A percentile compares a stretch with the other conserved stretches of the same genome.
These are phyloP conservation scores for Puccinia novopanici DNA, from an alignment of 1,284 basidiomycete species.

Conservation along the genomic window DNA sequence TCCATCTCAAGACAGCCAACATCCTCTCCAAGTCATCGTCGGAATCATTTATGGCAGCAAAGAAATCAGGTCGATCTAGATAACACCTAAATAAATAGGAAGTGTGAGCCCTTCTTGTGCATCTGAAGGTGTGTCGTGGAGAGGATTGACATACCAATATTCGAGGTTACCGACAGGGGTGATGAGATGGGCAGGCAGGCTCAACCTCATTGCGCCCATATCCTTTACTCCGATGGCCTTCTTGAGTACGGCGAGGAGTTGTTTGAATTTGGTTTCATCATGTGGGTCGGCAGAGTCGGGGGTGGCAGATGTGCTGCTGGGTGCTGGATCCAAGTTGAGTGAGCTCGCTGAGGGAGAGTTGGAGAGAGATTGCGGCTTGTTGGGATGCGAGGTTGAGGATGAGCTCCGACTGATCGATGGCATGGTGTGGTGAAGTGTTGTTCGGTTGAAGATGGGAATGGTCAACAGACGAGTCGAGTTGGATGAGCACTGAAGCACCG, in stretches of 20 bases:
- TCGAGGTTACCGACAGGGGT: constrained; percentile 44
- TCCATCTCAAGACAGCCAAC: constrained; percentile 47
- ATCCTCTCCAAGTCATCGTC: constrained; percentile 43
- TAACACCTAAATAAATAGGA: no score
- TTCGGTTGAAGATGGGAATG: no score
- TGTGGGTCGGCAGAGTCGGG: constrained; percentile 8
- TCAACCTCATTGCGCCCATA: constrained; percentile 40
- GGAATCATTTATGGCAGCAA: constrained; percentile 39
- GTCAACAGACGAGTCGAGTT: neutral
- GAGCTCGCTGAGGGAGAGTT: neutral
- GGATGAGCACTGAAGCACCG: no score
- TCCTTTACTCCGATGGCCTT: constrained; percentile 48
- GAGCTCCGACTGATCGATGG: constrained; percentile 9
- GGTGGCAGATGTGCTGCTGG: neutral
- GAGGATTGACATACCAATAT: constrained; percentile 47
- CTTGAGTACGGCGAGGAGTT: constrained; percentile 31
- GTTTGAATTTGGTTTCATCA: constrained; percentile 47
- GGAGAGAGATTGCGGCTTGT: neutral
- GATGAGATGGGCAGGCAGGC: constrained; percentile 37
- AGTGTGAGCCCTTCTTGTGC: no score
- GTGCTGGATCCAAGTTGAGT: neutral
- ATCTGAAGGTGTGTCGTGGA: no score
- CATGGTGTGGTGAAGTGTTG: neutral
- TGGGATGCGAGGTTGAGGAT: constrained; percentile 1
- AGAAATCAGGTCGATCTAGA: constrained; percentile 46